These are phyloP conservation scores for Pseudogymnoascus sp. DNA, from an alignment of 2,329 filamentous ascomycete species.

Conservation along the genomic window DNA sequence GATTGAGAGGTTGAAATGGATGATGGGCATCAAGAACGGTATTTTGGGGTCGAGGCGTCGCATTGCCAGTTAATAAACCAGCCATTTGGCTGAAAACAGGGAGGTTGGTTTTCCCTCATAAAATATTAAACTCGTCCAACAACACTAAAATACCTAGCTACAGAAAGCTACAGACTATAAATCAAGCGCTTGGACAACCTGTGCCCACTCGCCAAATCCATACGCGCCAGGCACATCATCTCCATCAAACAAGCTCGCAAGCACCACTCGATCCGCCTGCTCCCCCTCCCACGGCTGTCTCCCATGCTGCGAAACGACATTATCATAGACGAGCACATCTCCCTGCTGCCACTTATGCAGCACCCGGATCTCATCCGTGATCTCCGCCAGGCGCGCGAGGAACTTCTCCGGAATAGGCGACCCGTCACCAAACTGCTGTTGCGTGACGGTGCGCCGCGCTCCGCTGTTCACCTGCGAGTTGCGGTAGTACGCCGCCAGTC, in stretches of 20 bases:
- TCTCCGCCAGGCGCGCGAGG: slow-evolving; percentile 36
- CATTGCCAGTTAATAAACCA: background rate
- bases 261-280: slow-evolving; percentile 40
- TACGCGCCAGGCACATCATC: slow-evolving; percentile 40
- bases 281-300: slow-evolving; percentile 43
- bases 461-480: slow-evolving; percentile 26
- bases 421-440: slow-evolving; percentile 41
- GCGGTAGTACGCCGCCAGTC: slow-evolving; percentile 41
- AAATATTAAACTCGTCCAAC: no score
- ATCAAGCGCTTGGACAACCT: slow-evolving; percentile 40
- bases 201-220: slow-evolving; percentile 38
- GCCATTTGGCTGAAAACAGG: background rate
- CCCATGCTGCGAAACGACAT: slow-evolving; percentile 44
- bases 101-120: background rate
- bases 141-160: no score
- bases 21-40: background rate
- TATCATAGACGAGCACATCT: slow-evolving; percentile 45
- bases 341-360: slow-evolving; percentile 42
- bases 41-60: background rate
- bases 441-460: slow-evolving; percentile 31
- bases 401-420: slow-evolving; percentile 42
- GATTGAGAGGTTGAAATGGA: background rate
- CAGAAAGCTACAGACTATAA: slow-evolving; percentile 18
- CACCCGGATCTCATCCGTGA: slow-evolving; percentile 45
- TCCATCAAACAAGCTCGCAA: slow-evolving; percentile 42